A percentile compares a stretch with the other conserved stretches of the same genome.
These are phyloP conservation scores for Botryosphaeria agaves DNA, from an alignment of 2,329 filamentous ascomycete genomes.

Conservation along the genomic window DNA sequence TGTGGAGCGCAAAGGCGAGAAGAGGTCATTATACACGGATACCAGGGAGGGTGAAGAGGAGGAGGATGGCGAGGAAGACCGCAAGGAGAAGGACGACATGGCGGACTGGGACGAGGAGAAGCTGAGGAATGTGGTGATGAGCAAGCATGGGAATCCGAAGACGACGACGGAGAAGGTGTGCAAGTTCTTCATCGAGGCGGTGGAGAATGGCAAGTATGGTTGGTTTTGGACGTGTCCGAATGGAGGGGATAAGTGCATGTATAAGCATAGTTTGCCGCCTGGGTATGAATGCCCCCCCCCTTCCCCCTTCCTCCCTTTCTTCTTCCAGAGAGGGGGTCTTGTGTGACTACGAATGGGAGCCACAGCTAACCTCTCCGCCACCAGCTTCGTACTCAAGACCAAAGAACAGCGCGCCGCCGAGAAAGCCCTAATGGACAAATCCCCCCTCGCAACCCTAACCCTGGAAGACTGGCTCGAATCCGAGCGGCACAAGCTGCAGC, in stretches of 20 bases:
- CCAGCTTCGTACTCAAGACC: slow-evolving; percentile 87
- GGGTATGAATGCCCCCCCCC: too few relatives aligned
- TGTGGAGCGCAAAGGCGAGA: slow-evolving; percentile 80
- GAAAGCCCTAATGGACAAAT: slow-evolving; percentile 92
- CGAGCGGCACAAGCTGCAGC: slow-evolving; percentile 87
- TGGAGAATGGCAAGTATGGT: slow-evolving; percentile 96
- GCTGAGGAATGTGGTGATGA: slow-evolving; percentile 72
- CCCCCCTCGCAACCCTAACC: slow-evolving; percentile 81
- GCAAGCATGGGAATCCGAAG: slow-evolving; percentile 92
- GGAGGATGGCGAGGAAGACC: slow-evolving; percentile 46
- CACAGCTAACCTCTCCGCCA: slow-evolving; percentile 4
- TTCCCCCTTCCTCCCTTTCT: slow-evolving; percentile 16
- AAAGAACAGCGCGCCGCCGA: slow-evolving; percentile 92
- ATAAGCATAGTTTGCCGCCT: slow-evolving; percentile 84
- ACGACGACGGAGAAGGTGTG: slow-evolving; percentile 97
- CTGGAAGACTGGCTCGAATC: slow-evolving; percentile 95
- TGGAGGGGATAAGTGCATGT: slow-evolving; percentile 95
- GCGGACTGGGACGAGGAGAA: slow-evolving; percentile 98
- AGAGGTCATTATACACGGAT: slow-evolving; percentile 83
- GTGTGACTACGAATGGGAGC: neutral
- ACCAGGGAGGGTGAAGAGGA: slow-evolving; percentile 55
- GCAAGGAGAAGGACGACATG: slow-evolving; percentile 80
- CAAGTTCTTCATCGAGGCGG: slow-evolving; percentile 94
- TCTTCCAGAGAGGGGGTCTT: too few relatives aligned
- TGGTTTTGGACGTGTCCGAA: slow-evolving; percentile 99